These are phyloP conservation scores for Calvatia gigantea DNA, from an alignment of 768 basidiomycete genomes.

Conservation along the genomic window DNA sequence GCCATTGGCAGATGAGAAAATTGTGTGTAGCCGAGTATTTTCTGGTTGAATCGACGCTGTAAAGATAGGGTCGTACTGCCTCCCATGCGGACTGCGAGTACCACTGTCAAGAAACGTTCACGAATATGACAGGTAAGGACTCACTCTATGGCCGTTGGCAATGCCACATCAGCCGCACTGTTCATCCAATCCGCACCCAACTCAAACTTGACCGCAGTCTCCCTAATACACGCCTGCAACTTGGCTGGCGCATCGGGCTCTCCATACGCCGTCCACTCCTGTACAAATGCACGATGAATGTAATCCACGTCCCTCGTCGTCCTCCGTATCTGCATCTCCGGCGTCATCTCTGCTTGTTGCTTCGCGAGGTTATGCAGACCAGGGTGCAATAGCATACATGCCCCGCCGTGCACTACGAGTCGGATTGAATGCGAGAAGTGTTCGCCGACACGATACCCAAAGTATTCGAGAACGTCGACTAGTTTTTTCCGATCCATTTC, in stretches of 20 bases:
- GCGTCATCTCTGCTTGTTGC: slow-evolving; percentile 24
- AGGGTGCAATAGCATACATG: slow-evolving; percentile 68
- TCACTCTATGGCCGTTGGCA: slow-evolving; percentile 64
- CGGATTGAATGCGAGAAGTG: slow-evolving; percentile 51
- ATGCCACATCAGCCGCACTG: slow-evolving; percentile 64
- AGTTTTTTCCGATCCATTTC: slow-evolving; percentile 42
- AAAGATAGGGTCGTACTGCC: slow-evolving; percentile 59
- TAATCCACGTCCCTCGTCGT: slow-evolving; percentile 69
- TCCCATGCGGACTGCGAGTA: slow-evolving; percentile 22
- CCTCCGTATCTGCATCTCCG: slow-evolving; percentile 35
- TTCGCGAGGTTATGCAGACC: slow-evolving; percentile 29
- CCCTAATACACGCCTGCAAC: slow-evolving; percentile 52
- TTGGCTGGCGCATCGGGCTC: slow-evolving; percentile 49
- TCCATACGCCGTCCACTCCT: slow-evolving; percentile 47
- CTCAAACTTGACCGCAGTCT: slow-evolving; percentile 46
- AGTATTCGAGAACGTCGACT: slow-evolving; percentile 39
- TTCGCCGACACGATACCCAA: slow-evolving; percentile 44
- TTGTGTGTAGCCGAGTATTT: slow-evolving; percentile 51
- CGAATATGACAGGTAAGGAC: slow-evolving; percentile 22
- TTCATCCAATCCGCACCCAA: slow-evolving; percentile 78
- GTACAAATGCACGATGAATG: slow-evolving; percentile 56
- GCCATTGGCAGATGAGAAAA: slow-evolving; percentile 52
- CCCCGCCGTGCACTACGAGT: slow-evolving; percentile 69
- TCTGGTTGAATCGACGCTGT: slow-evolving; percentile 44
- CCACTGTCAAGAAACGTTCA: background rate